These are phyloP conservation scores for Biancaea sappan DNA, from an alignment of 306 rosid species.

Conservation along the genomic window DNA sequence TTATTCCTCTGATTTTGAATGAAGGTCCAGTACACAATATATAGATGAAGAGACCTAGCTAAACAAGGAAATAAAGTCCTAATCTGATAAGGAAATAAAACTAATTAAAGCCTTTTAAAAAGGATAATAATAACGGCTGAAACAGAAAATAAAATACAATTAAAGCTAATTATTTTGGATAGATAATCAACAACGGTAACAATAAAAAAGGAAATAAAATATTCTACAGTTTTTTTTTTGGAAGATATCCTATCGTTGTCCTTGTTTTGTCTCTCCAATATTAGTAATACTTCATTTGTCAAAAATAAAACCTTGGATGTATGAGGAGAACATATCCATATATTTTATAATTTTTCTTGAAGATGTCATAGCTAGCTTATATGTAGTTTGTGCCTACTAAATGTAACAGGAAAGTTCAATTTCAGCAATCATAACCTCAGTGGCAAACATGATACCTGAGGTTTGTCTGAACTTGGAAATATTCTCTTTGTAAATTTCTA, in stretches of 20 bases:
- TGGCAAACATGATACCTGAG: slow-evolving; percentile 91
- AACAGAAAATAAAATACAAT: no score
- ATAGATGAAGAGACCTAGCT: no score
- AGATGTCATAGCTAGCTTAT: not conserved
- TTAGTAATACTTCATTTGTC: not conserved
- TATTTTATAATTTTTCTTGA: not conserved
- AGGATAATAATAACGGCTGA: no score
- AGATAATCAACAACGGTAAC: no score
- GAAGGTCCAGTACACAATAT: no score
- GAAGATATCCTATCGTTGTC: not conserved
- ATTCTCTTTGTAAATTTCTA: not conserved
- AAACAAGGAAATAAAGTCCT: no score
- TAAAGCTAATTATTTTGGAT: no score
- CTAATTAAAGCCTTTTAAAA: no score
- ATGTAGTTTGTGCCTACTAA: slow-evolving; percentile 20
- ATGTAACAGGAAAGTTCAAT: slow-evolving; percentile 82
- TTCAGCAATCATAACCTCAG: slow-evolving; percentile 75
- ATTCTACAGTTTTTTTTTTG: not conserved
- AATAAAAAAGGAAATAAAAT: no score
- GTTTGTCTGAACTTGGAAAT: slow-evolving; percentile 51
- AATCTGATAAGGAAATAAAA: no score
- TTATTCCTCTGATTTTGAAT: no score
- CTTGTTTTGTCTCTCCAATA: not conserved
- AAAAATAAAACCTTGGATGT: not conserved
- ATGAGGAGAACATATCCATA: not conserved